phyloP scores from a whole-genome alignment of 2,329 filamentous ascomycete species.

The Exophiala bonariae region DNA sequence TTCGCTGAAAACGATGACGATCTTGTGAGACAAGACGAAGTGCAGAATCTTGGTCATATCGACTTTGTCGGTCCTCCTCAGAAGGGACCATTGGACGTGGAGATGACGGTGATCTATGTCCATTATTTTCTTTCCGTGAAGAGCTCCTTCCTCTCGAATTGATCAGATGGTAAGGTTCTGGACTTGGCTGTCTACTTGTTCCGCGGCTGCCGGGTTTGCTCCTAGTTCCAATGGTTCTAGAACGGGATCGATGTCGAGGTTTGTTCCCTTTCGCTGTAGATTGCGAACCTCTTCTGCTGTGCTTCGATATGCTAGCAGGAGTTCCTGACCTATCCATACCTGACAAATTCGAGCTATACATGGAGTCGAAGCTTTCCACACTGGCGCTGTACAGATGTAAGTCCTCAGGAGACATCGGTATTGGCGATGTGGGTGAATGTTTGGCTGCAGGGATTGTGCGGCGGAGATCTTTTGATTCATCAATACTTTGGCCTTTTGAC shows the following conservation, averaged over 20 bases:
- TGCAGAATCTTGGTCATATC: constrained; percentile 64
- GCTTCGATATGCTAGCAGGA: constrained; percentile 17
- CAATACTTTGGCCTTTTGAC: constrained; percentile 55
- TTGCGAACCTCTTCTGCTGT: constrained; percentile 20
- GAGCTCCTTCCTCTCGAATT: constrained; percentile 59
- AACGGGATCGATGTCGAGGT: constrained; percentile 39
- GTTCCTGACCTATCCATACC: constrained; percentile 31
- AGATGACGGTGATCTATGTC: constrained; percentile 72
- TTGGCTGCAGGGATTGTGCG: constrained; percentile 75
- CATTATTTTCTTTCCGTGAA: constrained; percentile 59
- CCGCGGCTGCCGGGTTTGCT: constrained; percentile 30
- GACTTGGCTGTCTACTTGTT: constrained; percentile 42
- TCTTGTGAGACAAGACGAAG: constrained; percentile 46
- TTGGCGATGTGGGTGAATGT: constrained; percentile 84
- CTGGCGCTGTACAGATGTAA: constrained; percentile 49
- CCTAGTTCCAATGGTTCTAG: constrained; percentile 31
- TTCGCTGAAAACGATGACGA: constrained; percentile 49
- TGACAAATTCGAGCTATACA: constrained; percentile 42
- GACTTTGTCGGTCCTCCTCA: constrained; percentile 54
- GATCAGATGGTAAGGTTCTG: constrained; percentile 36
- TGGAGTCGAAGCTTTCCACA: constrained; percentile 50
- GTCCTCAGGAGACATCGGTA: constrained; percentile 93
- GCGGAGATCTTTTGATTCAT: constrained; percentile 64
- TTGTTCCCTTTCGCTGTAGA: constrained; percentile 21
- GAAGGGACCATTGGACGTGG: constrained; percentile 71